These are phyloP conservation scores for Cladophialophora bantiana DNA, from an alignment of 2,329 filamentous ascomycete genomes.

Conservation along the genomic window DNA sequence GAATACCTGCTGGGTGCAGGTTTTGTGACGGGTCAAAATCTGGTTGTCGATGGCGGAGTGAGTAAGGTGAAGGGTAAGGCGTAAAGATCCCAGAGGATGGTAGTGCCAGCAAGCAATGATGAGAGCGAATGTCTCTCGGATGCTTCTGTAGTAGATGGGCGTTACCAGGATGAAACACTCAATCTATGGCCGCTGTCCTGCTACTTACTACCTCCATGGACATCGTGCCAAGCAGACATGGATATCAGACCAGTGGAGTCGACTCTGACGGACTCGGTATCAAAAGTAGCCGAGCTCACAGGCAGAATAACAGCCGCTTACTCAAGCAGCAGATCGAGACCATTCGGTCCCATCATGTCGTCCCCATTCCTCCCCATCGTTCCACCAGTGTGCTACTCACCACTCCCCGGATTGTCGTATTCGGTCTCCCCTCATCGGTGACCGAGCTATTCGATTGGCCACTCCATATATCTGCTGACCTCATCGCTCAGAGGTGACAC, in stretches of 20 bases:
- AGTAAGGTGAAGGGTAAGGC: slow-evolving; percentile 38
- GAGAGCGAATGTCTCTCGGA: background rate
- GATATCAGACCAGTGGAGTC: background rate
- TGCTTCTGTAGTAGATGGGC: background rate
- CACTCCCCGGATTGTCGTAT: slow-evolving; percentile 18
- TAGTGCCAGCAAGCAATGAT: background rate
- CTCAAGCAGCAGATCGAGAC: slow-evolving; percentile 17
- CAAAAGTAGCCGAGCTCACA: background rate
- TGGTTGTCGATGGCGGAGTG: slow-evolving; percentile 41
- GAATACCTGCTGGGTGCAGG: slow-evolving; percentile 44
- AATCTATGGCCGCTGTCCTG: background rate
- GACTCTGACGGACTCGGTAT: background rate
- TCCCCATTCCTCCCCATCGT: background rate
- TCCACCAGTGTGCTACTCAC: background rate
- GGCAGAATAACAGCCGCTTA: background rate
- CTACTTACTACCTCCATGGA: background rate
- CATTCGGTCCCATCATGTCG: background rate
- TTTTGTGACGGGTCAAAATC: slow-evolving; percentile 41
- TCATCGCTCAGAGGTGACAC: slow-evolving; percentile 8
- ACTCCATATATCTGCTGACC: slow-evolving; percentile 13
- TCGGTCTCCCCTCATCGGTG: background rate
- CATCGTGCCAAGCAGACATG: background rate
- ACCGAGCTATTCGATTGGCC: slow-evolving; percentile 14
- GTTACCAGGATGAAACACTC: background rate
- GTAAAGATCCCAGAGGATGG: background rate